phyloP scores from a whole-genome alignment of 257 asterid species.

The Haberlea rhodopensis region DNA sequence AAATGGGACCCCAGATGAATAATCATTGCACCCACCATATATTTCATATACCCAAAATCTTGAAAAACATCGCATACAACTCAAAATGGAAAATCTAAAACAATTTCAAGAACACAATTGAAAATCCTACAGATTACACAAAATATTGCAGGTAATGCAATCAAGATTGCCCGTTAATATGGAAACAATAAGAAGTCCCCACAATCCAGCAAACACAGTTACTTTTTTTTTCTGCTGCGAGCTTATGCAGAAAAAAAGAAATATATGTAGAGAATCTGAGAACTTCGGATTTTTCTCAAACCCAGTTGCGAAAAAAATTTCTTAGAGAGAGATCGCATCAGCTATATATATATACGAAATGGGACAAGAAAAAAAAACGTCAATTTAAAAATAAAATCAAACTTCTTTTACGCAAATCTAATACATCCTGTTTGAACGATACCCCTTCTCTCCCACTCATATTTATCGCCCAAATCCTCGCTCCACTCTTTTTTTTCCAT shows the following conservation, averaged over 20 bases:
- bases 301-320: slow-evolving; percentile 39
- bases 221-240: slow-evolving; percentile 18
- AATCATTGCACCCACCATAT: slow-evolving; percentile 35
- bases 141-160: slow-evolving; percentile 29
- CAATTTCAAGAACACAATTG: slow-evolving; percentile 36
- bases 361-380: slow-evolving; percentile 1
- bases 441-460: slow-evolving; percentile 37
- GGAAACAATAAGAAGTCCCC: slow-evolving; percentile 36
- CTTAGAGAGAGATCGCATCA: slow-evolving; percentile 56
- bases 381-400: slow-evolving; percentile 24
- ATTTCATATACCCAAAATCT: slow-evolving; percentile 45
- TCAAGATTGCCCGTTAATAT: slow-evolving; percentile 32
- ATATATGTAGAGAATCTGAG: slow-evolving; percentile 36
- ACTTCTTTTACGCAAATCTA: slow-evolving; percentile 51
- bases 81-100: slow-evolving; percentile 31
- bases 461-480: slow-evolving; percentile 58
- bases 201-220: slow-evolving; percentile 43
- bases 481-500: slow-evolving; percentile 37
- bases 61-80: slow-evolving; percentile 28
- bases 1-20: slow-evolving; percentile 32
- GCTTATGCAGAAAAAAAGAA: slow-evolving; percentile 9
- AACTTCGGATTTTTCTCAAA: slow-evolving; percentile 51
- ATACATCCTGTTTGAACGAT: slow-evolving; percentile 45
- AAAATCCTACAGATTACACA: slow-evolving; percentile 36
- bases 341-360: slow-evolving; percentile 24